Evolutionary conservation across 306 rosid species (phyloP).

Genomic region (Vachellia pachyceras): DNA sequence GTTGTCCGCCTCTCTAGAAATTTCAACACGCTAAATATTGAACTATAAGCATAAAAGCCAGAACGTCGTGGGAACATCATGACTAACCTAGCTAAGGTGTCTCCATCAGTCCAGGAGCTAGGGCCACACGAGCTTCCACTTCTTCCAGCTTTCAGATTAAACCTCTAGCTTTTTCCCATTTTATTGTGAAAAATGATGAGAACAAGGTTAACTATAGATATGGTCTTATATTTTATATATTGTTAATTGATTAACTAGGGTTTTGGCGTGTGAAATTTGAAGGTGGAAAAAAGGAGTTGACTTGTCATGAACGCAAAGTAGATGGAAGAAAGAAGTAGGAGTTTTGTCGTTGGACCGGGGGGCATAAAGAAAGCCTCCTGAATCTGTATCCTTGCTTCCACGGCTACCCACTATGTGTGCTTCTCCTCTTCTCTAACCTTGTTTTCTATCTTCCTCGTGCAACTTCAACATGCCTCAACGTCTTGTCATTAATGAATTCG

Average conservation of each 20-base stretch:
- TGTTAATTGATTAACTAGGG: neutral
- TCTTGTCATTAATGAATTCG: too few species aligned
- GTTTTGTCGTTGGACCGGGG: conserved; percentile 74
- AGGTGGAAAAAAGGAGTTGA: conserved; percentile 51
- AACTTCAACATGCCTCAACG: neutral
- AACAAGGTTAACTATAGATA: too few species aligned
- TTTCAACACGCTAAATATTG: conserved; percentile 22
- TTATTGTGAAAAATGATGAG: too few species aligned
- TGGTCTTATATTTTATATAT: too few species aligned
- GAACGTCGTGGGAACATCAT: conserved; percentile 44
- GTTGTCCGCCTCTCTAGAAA: neutral
- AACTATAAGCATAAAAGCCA: conserved; percentile 18
- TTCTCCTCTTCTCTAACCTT: neutral
- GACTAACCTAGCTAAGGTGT: conserved; percentile 26
- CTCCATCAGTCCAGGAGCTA: conserved; percentile 26
- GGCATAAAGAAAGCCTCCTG: conserved; percentile 78
- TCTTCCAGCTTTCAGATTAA: conserved; percentile 40
- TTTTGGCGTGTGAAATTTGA: conserved; percentile 17
- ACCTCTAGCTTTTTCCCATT: neutral
- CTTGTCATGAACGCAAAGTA: conserved; percentile 97
- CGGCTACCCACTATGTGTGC: conserved; percentile 53
- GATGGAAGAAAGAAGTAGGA: conserved; percentile 30
- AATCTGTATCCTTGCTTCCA: conserved; percentile 67
- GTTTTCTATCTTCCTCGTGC: neutral
- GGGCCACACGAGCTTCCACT: conserved; percentile 37